These are phyloP conservation scores for Tulasnella sp. DNA, from an alignment of 768 basidiomycete species.

Conservation along the genomic window DNA sequence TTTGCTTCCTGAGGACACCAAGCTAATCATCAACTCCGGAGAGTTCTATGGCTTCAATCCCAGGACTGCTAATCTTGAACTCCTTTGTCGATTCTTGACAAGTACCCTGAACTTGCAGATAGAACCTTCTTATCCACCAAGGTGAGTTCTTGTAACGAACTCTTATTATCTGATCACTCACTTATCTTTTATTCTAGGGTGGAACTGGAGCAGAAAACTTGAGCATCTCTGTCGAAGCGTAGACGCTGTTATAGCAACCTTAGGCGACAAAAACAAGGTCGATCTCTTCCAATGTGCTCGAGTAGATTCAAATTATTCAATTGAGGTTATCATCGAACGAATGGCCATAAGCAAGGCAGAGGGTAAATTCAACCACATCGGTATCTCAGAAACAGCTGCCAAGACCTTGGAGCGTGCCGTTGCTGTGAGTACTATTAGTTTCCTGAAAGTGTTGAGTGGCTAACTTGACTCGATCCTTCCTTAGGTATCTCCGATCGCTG, in stretches of 20 bases:
- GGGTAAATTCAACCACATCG: slow-evolving; percentile 34
- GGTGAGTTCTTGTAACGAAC: slow-evolving; percentile 23
- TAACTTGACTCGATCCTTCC: neutral
- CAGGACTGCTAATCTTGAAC: slow-evolving; percentile 34
- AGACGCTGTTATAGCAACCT: slow-evolving; percentile 4
- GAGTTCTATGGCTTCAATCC: slow-evolving; percentile 40
- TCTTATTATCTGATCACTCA: neutral
- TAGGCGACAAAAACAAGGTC: slow-evolving; percentile 25
- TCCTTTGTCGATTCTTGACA: slow-evolving; percentile 39
- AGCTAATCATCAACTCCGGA: slow-evolving; percentile 41
- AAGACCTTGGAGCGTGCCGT: slow-evolving; percentile 22
- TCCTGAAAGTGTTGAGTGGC: neutral
- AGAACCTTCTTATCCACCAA: slow-evolving; percentile 39
- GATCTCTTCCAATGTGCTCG: slow-evolving; percentile 48
- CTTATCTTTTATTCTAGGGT: slow-evolving; percentile 6
- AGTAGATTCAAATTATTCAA: slow-evolving; percentile 31
- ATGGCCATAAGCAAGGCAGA: slow-evolving; percentile 34
- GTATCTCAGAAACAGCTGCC: neutral
- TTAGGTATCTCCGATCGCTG: slow-evolving; percentile 41
- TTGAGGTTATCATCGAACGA: slow-evolving; percentile 36
- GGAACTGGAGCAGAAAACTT: neutral
- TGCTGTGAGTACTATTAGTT: slow-evolving; percentile 24
- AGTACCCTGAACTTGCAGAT: slow-evolving; percentile 34
- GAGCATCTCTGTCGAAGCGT: slow-evolving; percentile 11
- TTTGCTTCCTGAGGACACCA: slow-evolving; percentile 31